A percentile compares a stretch with the other conserved stretches of the same genome.
These are phyloP conservation scores for Oryza longistaminata DNA, from an alignment of 176 grass and related monocot species.

Conservation along the genomic window DNA sequence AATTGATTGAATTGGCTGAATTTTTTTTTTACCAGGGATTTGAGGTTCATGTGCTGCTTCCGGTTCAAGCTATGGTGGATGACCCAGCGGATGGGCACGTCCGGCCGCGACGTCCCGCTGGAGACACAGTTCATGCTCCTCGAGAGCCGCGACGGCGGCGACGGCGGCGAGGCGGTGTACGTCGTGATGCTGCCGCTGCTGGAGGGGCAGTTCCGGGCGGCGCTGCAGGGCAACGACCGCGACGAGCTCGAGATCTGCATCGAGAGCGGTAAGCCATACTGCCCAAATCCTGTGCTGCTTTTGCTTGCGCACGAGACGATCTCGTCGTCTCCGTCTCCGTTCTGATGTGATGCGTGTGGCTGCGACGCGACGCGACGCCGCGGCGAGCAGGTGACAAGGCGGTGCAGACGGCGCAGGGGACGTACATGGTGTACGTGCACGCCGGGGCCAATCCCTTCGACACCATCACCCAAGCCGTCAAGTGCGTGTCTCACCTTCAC, in stretches of 20 bases:
- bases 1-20: too few species aligned
- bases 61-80: constrained; percentile 87
- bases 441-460: constrained; percentile 70
- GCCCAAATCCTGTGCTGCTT: too few species aligned
- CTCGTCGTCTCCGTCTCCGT: too few species aligned
- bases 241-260: constrained; percentile 73
- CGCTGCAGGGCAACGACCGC: constrained; percentile 65
- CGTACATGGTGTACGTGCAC: constrained; percentile 68
- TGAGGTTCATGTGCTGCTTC: constrained; percentile 62
- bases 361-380: background rate
- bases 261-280: constrained; percentile 66
- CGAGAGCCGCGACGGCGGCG: constrained; percentile 10
- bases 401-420: constrained; percentile 54
- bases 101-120: constrained; percentile 51
- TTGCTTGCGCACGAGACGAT: background rate
- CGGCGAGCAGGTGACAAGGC: constrained; percentile 55
- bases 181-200: constrained; percentile 78
- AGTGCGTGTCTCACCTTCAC: constrained; percentile 19
- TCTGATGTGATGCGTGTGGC: background rate
- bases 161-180: constrained; percentile 37
- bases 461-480: constrained; percentile 57
- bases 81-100: constrained; percentile 65
- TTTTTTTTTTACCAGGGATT: constrained; percentile 25
- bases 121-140: constrained; percentile 67
- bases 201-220: constrained; percentile 73